Conservation (phyloP, 2,329 filamentous ascomycete genomes). For the Canariomyces notabilis region DNA sequence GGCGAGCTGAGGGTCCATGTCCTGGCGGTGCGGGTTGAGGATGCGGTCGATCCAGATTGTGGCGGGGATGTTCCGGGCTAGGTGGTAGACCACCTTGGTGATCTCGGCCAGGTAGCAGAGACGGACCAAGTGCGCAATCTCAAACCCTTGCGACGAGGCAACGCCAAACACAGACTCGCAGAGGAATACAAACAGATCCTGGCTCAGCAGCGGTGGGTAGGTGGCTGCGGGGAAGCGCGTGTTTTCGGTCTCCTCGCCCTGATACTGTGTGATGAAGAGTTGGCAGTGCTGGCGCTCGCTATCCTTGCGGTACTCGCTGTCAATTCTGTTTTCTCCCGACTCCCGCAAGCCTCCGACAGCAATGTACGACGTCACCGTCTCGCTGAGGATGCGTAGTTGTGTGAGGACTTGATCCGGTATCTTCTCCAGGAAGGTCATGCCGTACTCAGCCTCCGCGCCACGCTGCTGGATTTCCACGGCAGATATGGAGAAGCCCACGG, state of each 20-base stretch:
- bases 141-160: conserved; percentile 60
- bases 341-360: conserved; percentile 66
- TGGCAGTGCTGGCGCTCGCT: conserved; percentile 70
- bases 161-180: conserved; percentile 72
- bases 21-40: conserved; percentile 34
- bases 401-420: conserved; percentile 80
- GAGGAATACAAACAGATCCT: conserved; percentile 76
- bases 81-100: conserved; percentile 67
- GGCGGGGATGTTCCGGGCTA: conserved; percentile 50
- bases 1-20: conserved; percentile 42
- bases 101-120: conserved; percentile 90
- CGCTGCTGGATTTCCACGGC: conserved; percentile 89
- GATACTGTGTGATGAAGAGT: conserved; percentile 62
- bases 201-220: conserved; percentile 55
- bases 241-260: conserved; percentile 38
- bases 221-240: conserved; percentile 40
- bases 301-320: conserved; percentile 61
- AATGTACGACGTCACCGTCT: conserved; percentile 82
- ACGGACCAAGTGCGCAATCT: conserved; percentile 73
- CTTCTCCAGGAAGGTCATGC: conserved; percentile 72
- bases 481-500: conserved; percentile 79
- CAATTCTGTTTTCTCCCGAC: conserved; percentile 55
- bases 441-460: conserved; percentile 68
- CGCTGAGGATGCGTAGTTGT: conserved; percentile 80
- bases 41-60: conserved; percentile 46